Evolutionary conservation across 2,329 filamentous ascomycete species (phyloP).

Genomic region (Colletotrichum navitas): DNA sequence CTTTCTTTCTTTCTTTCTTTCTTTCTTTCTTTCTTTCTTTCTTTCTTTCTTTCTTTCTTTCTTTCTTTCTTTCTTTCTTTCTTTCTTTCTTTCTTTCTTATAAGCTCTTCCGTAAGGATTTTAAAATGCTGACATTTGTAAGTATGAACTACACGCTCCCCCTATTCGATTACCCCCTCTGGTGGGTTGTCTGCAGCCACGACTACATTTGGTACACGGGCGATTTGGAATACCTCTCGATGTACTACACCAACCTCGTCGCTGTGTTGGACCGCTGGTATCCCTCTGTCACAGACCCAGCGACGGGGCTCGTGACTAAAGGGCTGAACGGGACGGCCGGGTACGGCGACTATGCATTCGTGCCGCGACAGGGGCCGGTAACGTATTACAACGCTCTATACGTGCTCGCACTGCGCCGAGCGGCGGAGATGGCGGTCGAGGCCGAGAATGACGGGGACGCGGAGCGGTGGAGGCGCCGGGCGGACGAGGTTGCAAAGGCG

Average conservation of each 20-base stretch:
- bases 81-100: not conserved
- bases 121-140: slow-evolving; percentile 3
- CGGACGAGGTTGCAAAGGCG: slow-evolving; percentile 50
- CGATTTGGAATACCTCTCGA: slow-evolving; percentile 55
- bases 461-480: slow-evolving; percentile 55
- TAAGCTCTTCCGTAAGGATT: too few relatives aligned
- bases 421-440: slow-evolving; percentile 56
- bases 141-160: slow-evolving; percentile 60
- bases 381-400: slow-evolving; percentile 68
- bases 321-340: slow-evolving; percentile 48
- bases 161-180: slow-evolving; percentile 66
- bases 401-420: slow-evolving; percentile 58
- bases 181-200: slow-evolving; percentile 63
- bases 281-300: slow-evolving; percentile 54
- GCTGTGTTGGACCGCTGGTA: slow-evolving; percentile 62
- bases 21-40: not conserved
- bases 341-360: slow-evolving; percentile 66
- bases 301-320: slow-evolving; percentile 58
- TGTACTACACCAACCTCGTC: slow-evolving; percentile 57
- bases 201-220: slow-evolving; percentile 65
- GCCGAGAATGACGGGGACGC: slow-evolving; percentile 51
- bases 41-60: not conserved
- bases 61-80: not conserved
- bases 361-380: slow-evolving; percentile 60
- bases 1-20: not conserved